Base-by-base conservation (phyloP, 2,329 filamentous ascomycete species). In the Fusarium praegraminearum region DNA sequence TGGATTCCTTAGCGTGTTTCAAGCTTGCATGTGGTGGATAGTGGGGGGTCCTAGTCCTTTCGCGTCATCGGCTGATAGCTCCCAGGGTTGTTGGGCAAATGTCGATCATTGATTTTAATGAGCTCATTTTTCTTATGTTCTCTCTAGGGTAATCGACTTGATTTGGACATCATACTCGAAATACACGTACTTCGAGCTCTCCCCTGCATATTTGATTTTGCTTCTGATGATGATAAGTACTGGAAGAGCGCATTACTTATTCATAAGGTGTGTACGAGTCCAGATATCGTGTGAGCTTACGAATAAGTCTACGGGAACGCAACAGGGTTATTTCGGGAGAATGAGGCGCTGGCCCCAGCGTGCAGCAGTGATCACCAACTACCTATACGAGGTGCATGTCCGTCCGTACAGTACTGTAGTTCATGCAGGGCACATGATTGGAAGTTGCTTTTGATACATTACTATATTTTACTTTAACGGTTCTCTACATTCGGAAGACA, bases 401-500 rank as follows among this genome's bases (percentile, higher is more conserved):
- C 18, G 12, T 20, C 52, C 6, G 18, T 24, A 15, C 20, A 26
- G 4, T 32, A 22, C 16, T 16, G 10, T 2, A 50, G 16, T 20
- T 46, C 30, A 32, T 28, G 30, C 7, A 26, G n/a, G 43, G 18
- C 15, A 38, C 40, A 35, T 7, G 50, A 15, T 24, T 35, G 38
- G 16, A 43, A 20, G 16, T 52, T 28, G 26, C 12, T 20, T 69
- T 30, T 62, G 26, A 24, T 56, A 28, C 20, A 55, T 58, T 46
- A 56, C 40, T 28, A 16, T 66, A 52, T 63, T 58, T 41, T 33
- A 50, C 18, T 52, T 22, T 49, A 30, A n/a, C 18, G 20, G 35
- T 26, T 24, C 36, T 51, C 72, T 87, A 95, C 92, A 95, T 95
- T 75, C 92, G 87, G 80, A 95, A 95, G 32, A 95, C 91, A 15